These are phyloP conservation scores for Russula vinacea DNA, from an alignment of 768 basidiomycete species.

Conservation along the genomic window DNA sequence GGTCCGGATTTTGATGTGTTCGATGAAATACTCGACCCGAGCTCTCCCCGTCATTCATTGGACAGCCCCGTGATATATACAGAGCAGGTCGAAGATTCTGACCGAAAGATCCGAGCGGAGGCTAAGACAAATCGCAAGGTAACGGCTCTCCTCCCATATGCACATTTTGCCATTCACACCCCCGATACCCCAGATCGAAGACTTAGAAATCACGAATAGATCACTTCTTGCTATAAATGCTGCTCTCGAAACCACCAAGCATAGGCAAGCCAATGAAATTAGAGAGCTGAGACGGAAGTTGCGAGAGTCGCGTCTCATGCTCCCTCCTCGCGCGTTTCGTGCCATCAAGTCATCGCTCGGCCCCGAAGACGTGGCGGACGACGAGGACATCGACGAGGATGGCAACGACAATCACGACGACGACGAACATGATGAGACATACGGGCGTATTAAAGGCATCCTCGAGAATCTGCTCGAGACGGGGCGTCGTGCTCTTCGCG, in stretches of 20 bases:
- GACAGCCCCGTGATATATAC: slow-evolving; percentile 4
- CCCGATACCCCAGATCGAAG: slow-evolving; percentile 67
- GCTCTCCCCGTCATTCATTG: slow-evolving; percentile 10
- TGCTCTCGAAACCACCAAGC: slow-evolving; percentile 74
- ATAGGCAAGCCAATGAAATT: slow-evolving; percentile 80
- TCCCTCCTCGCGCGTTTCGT: slow-evolving; percentile 63
- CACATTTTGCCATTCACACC: slow-evolving; percentile 1
- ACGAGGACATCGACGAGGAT: slow-evolving; percentile 37
- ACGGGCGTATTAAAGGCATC: slow-evolving; percentile 59
- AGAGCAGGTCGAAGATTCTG: slow-evolving; percentile 35
- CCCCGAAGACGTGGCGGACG: slow-evolving; percentile 44
- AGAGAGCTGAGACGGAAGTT: slow-evolving; percentile 77
- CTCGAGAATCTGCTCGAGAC: slow-evolving; percentile 59
- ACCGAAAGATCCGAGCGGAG: slow-evolving; percentile 59
- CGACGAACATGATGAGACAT: slow-evolving; percentile 50
- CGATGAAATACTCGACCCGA: slow-evolving; percentile 12
- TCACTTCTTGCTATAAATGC: slow-evolving; percentile 84
- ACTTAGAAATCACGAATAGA: slow-evolving; percentile 86
- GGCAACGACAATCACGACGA: slow-evolving; percentile 42
- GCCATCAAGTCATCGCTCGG: slow-evolving; percentile 52
- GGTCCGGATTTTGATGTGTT: slow-evolving; percentile 7
- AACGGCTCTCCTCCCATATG: slow-evolving; percentile 21
- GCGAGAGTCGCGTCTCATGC: slow-evolving; percentile 74
- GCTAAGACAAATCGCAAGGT: slow-evolving; percentile 91
- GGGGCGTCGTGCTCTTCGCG: slow-evolving; percentile 61